Base-by-base conservation (phyloP, 176 grass and related monocot genomes). In the Zoysia pacifica region DNA sequence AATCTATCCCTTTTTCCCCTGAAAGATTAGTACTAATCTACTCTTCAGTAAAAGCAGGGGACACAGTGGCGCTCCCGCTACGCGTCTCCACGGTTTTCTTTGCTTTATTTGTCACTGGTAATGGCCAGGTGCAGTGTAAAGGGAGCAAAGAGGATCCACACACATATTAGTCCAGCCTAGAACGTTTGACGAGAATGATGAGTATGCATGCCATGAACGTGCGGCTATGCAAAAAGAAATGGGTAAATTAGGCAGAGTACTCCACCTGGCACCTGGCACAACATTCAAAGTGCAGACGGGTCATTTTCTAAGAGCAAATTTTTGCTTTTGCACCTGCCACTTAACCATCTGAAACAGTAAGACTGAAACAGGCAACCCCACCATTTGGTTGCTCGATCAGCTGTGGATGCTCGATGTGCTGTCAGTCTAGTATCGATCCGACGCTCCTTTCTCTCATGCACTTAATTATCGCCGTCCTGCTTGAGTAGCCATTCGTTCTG, bases 71-170 rank as follows among this genome's bases (percentile, higher is more conserved):
- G 49, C 51, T n/a, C 39, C 56, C 53, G 28, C 19, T 28, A 46
- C 55, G 40, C 50, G 71, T 14, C 48, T 52, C 75, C 71, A 78
- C 56, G 82, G 56, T 74, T 62, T 37, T 1, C 2, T 6, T 63
- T 13, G 14, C 48, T 64, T 76, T 82, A 60, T 45, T 11, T 5
- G 5, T 11, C 59, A 62, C 59, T 11, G 2, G 9, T 9, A 35
- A 36, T 62, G 50, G 67, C 43, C 5, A 83, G 46, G 68, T 52
- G 69, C 62, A 19, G 38, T 72, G 67, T 58, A 70, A 56, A 66
- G 48, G 28, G 28, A 47, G 52, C 35, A 74, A 67, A 45, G 63
- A 63, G 54, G 70, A 70, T 69, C 14, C 64, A 52, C 39, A 63
- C 15, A 52, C 39, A 63, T 10, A 5, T 50, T 47, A 28, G 5